Evolutionary conservation across 768 basidiomycete species (phyloP).

Genomic region (Kwoniella pini): DNA sequence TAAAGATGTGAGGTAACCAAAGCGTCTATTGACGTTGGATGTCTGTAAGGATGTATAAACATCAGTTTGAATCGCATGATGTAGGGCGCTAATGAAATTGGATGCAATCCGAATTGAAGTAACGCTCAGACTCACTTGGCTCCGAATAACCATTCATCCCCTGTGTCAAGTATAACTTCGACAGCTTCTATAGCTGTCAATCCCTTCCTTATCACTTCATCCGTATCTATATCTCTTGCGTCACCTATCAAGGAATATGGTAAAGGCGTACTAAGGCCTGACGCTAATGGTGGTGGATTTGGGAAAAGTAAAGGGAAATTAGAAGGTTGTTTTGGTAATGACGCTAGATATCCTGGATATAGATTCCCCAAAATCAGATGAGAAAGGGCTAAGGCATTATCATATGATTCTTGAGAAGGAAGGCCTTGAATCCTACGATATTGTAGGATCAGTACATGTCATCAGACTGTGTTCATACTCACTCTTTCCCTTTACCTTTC

Average conservation of each 20-base stretch:
- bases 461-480: conserved; percentile 12
- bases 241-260: conserved; percentile 43
- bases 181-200: conserved; percentile 26
- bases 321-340: conserved; percentile 13
- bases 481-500: conserved; percentile 40
- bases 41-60: conserved; percentile 17
- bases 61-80: neutral
- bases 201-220: conserved; percentile 25
- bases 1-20: conserved; percentile 40
- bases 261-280: conserved; percentile 41
- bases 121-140: conserved; percentile 29
- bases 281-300: conserved; percentile 34
- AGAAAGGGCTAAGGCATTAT: conserved; percentile 38
- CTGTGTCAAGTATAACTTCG: conserved; percentile 2
- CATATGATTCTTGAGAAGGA: conserved; percentile 38
- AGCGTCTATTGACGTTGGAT: conserved; percentile 44
- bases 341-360: conserved; percentile 39
- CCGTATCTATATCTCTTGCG: conserved; percentile 25
- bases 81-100: neutral
- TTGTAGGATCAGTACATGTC: neutral
- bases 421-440: conserved; percentile 36
- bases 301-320: conserved; percentile 25
- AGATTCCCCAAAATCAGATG: conserved; percentile 33
- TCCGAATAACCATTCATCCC: conserved; percentile 35
- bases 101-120: neutral